phyloP scores from a whole-genome alignment of 257 asterid species.

The Asclepias syriaca region DNA sequence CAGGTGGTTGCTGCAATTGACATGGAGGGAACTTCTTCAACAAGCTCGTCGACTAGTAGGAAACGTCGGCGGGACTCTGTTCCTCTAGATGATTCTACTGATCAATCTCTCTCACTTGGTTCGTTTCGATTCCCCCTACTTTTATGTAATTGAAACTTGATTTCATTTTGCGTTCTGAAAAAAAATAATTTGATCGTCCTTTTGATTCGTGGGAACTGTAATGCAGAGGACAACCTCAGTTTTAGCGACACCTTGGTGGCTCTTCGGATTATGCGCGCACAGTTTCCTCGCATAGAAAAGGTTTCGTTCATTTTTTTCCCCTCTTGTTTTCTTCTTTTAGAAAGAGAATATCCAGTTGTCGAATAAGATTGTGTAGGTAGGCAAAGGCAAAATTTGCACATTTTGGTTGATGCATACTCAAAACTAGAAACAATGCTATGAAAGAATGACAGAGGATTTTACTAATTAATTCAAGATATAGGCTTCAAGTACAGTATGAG shows the following conservation, averaged over 20 bases:
- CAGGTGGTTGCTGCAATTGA: not conserved
- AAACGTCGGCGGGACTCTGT: slow-evolving; percentile 49
- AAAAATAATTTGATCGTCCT: not conserved
- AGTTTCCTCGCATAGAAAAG: slow-evolving; percentile 74
- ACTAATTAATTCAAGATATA: not conserved
- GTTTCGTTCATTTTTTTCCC: slow-evolving; percentile 15
- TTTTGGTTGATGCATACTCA: not conserved
- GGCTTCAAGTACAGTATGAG: not conserved
- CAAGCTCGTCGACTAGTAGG: slow-evolving; percentile 51
- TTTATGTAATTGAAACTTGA: not conserved
- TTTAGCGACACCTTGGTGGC: slow-evolving; percentile 85
- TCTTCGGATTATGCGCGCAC: slow-evolving; percentile 90
- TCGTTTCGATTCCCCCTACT: not conserved
- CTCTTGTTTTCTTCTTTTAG: not conserved
- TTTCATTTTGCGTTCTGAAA: not conserved
- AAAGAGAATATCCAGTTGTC: not conserved
- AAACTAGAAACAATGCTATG: not conserved
- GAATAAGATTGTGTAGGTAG: not conserved
- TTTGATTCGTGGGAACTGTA: not conserved
- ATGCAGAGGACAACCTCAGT: slow-evolving; percentile 54
- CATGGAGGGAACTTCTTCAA: slow-evolving; percentile 16
- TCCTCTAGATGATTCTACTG: slow-evolving; percentile 20
- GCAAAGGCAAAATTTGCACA: not conserved
- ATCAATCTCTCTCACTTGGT: slow-evolving; percentile 44
- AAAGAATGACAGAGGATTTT: not conserved